phyloP scores from a whole-genome alignment of 2,329 filamentous ascomycete species.

The Cladosporium sp. region DNA sequence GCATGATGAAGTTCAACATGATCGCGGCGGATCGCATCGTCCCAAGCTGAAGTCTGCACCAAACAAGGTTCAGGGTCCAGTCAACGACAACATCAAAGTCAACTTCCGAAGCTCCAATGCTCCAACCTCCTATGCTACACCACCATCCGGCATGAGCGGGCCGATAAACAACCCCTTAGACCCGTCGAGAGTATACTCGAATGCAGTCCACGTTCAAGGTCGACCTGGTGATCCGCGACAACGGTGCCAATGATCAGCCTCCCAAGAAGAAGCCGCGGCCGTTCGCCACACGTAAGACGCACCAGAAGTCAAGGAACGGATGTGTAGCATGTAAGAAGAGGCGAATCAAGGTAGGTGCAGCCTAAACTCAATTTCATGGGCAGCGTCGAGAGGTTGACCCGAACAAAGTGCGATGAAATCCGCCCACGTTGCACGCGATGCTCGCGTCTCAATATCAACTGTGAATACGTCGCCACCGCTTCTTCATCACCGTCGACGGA shows the following conservation, averaged over 20 bases:
- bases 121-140: neutral
- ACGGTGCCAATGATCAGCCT: neutral
- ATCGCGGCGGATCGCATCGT: neutral
- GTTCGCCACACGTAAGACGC: constrained; percentile 13
- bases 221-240: neutral
- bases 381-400: neutral
- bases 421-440: constrained; percentile 22
- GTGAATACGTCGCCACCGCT: constrained; percentile 11
- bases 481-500: neutral
- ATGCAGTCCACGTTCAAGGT: constrained; percentile 18
- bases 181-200: neutral
- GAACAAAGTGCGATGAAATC: constrained; percentile 21
- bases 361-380: neutral
- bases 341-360: constrained; percentile 21
- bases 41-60: neutral
- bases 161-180: neutral
- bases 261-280: constrained; percentile 2
- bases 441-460: constrained; percentile 12
- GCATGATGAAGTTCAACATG: neutral
- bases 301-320: constrained; percentile 22
- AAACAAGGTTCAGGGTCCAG: neutral
- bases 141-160: neutral
- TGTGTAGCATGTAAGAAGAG: constrained; percentile 23
- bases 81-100: neutral
- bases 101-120: neutral